phyloP scores from a whole-genome alignment of 352 stramenopile species.

The Phytophthora sojae region DNA sequence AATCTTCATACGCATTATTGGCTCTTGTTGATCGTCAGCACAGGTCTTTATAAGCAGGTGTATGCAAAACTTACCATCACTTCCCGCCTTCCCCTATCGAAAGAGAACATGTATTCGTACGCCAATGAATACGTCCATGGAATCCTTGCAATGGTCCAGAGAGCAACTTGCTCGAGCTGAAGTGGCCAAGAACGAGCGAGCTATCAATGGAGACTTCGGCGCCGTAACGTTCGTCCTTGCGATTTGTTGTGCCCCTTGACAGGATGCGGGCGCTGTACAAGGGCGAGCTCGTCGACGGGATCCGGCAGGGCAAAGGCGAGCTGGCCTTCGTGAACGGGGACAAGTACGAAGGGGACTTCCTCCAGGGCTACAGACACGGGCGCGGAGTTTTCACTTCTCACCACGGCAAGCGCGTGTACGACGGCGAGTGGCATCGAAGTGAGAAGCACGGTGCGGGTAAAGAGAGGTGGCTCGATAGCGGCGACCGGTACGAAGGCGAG shows the following conservation, averaged over 20 bases:
- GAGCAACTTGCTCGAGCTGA: too few relatives aligned
- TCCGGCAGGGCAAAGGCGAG: conserved; percentile 60
- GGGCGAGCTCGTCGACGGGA: conserved; percentile 60
- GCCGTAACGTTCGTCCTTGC: too few relatives aligned
- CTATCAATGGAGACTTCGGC: too few relatives aligned
- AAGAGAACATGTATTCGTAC: background rate
- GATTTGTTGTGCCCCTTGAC: conserved; percentile 18
- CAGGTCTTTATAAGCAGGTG: too few relatives aligned
- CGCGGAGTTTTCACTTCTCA: conserved; percentile 64
- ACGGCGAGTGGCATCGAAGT: conserved; percentile 68
- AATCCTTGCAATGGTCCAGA: too few relatives aligned
- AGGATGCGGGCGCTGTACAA: conserved; percentile 62
- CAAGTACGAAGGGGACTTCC: conserved; percentile 72
- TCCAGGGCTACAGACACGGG: conserved; percentile 64
- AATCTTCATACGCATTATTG: background rate
- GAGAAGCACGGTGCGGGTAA: conserved; percentile 63
- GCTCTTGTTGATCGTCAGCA: too few relatives aligned
- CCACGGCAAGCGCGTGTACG: conserved; percentile 55
- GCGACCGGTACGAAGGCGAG: conserved; percentile 73
- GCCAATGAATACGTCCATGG: background rate
- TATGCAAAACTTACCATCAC: background rate
- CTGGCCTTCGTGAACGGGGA: conserved; percentile 75
- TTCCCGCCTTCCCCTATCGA: background rate
- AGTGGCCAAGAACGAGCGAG: too few relatives aligned
- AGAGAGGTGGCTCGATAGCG: conserved; percentile 57